Base-by-base conservation (phyloP, 2,329 filamentous ascomycete genomes). In the Diaporthe vaccinii region DNA sequence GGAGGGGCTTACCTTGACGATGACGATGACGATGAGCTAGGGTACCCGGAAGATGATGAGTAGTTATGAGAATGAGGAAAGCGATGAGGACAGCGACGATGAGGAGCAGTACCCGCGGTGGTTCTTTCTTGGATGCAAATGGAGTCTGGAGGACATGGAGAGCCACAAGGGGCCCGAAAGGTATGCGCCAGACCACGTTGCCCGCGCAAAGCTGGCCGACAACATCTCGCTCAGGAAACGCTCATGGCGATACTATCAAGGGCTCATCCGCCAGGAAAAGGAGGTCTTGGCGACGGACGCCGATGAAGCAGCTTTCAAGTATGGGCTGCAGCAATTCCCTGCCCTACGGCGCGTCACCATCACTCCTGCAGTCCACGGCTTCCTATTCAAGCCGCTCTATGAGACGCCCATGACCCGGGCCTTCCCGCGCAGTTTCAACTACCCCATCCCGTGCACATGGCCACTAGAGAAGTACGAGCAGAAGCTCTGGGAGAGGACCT, bases 361-460 rank as follows among this genome's bases (percentile, higher is more conserved):
- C 15, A 86, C 85, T 4, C 83, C 82, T 20, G 83, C 84, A 3
- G 79, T 84, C 0, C 86, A 87, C 75, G 84, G 84, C 0, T 78
- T 80, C 55, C 73, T 82, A 0, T 81, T 82, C 22, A 68, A 73
- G 0, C 86, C 85, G 1, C 75, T 82, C 0, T 87, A 87, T 67
- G 76, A 84, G 28, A 87, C 86, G 0, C 86, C 86, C 2, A 85
- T 84, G 79, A 84, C 85, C 41, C 84, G 85, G 9, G 80, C 82
- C 4, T 82, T 87, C 34, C 84, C 85, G 0, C 68, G 74, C 3
- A 83, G 83, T 6, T 85, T 87, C 51, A 83, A 82, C 44, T 86
- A 87, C 75, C 82, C 83, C 0, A 78, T 84, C 9, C 81, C 83
- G 2, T 80, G 79, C 25, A 80, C 82, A 31, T 84, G 83, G 83